A percentile compares a stretch with the other conserved stretches of the same genome.
Evolutionary conservation across 345 rosid species (phyloP).

Genomic region (Rhizophora mangle): DNA sequence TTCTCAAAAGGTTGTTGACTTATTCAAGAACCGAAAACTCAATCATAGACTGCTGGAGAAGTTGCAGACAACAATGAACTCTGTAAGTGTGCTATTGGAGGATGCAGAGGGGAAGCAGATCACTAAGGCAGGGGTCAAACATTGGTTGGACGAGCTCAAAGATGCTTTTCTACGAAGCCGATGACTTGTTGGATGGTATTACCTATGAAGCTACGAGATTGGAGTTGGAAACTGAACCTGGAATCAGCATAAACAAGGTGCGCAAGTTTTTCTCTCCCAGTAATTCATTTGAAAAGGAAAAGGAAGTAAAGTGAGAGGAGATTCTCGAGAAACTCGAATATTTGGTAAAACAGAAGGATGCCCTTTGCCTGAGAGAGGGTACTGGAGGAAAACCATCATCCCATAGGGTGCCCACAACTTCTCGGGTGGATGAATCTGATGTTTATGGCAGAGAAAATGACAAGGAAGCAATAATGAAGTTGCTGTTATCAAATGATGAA

Average conservation of each 20-base stretch:
- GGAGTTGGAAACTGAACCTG: background rate
- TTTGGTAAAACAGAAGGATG: slow-evolving; percentile 23
- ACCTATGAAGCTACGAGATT: slow-evolving; percentile 8
- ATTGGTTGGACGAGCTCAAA: slow-evolving; percentile 15
- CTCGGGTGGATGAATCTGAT: slow-evolving; percentile 22
- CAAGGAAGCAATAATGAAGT: slow-evolving; percentile 8
- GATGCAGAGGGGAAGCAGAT: slow-evolving; percentile 23
- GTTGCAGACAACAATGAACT: background rate
- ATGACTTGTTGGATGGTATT: slow-evolving; percentile 14
- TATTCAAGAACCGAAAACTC: slow-evolving; percentile 11
- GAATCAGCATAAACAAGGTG: background rate
- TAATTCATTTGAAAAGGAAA: slow-evolving; percentile 11
- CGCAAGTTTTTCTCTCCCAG: slow-evolving; percentile 2
- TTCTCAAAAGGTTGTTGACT: background rate
- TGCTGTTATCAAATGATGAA: background rate
- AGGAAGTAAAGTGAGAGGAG: background rate
- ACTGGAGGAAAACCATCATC: slow-evolving; percentile 1
- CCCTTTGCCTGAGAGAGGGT: slow-evolving; percentile 15
- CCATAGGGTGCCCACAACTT: slow-evolving; percentile 20
- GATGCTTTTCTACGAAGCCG: slow-evolving; percentile 14
- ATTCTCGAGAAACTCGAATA: slow-evolving; percentile 14
- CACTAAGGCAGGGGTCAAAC: background rate
- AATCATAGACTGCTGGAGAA: slow-evolving; percentile 2
- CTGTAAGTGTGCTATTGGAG: slow-evolving; percentile 5
- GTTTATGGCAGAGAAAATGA: slow-evolving; percentile 31